Evolutionary conservation across 2,329 filamentous ascomycete species (phyloP).

Genomic region (Paracoccidioides brasiliensis): DNA sequence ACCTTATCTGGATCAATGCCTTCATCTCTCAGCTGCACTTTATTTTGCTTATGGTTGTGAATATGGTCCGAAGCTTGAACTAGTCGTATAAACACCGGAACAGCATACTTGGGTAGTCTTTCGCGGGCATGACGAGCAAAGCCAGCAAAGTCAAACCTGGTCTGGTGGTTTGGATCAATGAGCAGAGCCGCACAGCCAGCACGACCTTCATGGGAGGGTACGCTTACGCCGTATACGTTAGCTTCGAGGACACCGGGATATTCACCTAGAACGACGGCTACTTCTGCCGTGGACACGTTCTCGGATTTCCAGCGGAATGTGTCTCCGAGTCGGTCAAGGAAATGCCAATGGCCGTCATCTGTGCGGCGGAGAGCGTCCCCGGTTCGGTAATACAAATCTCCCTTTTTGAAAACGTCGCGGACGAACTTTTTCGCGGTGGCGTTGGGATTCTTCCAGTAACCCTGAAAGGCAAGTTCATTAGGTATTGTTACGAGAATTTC

Average conservation of each 20-base stretch:
- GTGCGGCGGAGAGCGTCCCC: slow-evolving; percentile 54
- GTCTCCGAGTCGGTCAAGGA: slow-evolving; percentile 57
- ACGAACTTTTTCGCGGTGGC: slow-evolving; percentile 56
- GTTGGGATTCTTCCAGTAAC: slow-evolving; percentile 55
- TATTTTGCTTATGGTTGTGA: slow-evolving; percentile 70
- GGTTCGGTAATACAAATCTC: slow-evolving; percentile 55
- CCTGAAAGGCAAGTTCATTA: slow-evolving; percentile 46
- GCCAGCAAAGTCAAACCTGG: slow-evolving; percentile 45
- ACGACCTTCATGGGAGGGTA: slow-evolving; percentile 55
- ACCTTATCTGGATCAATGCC: slow-evolving; percentile 47
- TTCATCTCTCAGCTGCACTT: slow-evolving; percentile 54
- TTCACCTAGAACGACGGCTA: slow-evolving; percentile 48
- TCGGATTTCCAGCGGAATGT: slow-evolving; percentile 65
- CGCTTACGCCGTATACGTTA: slow-evolving; percentile 55
- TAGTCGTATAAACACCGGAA: slow-evolving; percentile 59
- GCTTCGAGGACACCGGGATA: slow-evolving; percentile 50
- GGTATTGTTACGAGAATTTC: slow-evolving; percentile 58
- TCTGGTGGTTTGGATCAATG: slow-evolving; percentile 39
- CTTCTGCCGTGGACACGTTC: slow-evolving; percentile 55
- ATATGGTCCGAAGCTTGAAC: slow-evolving; percentile 38
- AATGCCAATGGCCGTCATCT: slow-evolving; percentile 53
- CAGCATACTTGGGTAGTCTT: slow-evolving; percentile 57
- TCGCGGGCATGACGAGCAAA: slow-evolving; percentile 47
- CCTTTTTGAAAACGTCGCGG: slow-evolving; percentile 50
- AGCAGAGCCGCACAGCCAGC: slow-evolving; percentile 49